Base-by-base conservation (phyloP, 2,329 filamentous ascomycete species). In the Aspergillus ustus region DNA sequence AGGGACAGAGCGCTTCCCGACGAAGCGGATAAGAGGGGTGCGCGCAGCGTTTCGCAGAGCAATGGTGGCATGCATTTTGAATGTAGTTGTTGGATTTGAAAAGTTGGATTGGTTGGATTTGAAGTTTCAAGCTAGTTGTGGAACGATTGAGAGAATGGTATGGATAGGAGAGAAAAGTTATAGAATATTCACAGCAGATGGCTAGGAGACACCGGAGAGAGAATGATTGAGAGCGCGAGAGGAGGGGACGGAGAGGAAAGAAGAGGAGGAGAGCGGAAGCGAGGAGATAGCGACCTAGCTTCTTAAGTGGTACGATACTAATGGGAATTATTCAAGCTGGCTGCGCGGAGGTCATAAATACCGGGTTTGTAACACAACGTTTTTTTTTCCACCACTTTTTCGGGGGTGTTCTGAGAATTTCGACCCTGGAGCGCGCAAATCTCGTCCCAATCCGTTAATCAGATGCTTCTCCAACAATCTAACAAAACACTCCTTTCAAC, bases 11-110 rank as follows among this genome's bases (percentile, higher is more conserved):
- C 79, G 78, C 67, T 79, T 81, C 66, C 81, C 81, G 46, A 83
- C 60, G 71, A 83, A 83, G 63, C 80, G 81, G 68, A 83, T 83
- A 64, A 82, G 71, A 55, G 81, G 81, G 58, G 77, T 79, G 55
- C 80, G 77, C 60, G 76, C 73, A 59, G 76, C 74, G 59, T 73
- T 77, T 58, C 75, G 73, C 59, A 82, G 74, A 68, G 78, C 70
- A 63, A 73, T 63, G 48, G 79, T 77, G 64, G 73, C 75, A 70
- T 74, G 78, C 79, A 81, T 81, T 70, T 66, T 78, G 69, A 66
- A 60, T 60, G 57, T 55, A 22, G 37, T 53, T 50, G 19, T 45
- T 60, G 57, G 8, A 57, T 52, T 43, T 28, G 54, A 50, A 57
- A 56, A 57, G 31, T 40, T 57, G 31, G 20, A 57, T 28, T 50